These are phyloP conservation scores for Trichoderma sp. DNA, from an alignment of 2,329 filamentous ascomycete genomes.

Conservation along the genomic window DNA sequence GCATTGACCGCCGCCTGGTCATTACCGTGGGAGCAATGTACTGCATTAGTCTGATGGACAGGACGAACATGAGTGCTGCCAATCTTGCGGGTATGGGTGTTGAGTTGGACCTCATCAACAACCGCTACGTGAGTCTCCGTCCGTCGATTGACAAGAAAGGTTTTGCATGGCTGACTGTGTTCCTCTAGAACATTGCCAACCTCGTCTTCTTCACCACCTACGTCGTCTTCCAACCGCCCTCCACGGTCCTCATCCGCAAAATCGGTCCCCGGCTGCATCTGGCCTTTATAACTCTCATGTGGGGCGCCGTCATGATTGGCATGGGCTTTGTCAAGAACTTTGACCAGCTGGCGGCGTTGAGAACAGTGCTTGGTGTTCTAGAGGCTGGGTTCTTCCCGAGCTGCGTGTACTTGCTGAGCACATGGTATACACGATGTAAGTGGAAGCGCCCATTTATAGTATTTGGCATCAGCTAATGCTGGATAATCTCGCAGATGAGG, in stretches of 20 bases:
- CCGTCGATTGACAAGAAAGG: too few relatives aligned
- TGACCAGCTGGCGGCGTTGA: constrained; percentile 55
- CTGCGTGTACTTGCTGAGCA: constrained; percentile 72
- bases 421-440: constrained; percentile 71
- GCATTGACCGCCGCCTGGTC: constrained; percentile 69
- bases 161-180: not conserved
- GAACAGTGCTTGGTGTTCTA: constrained; percentile 64
- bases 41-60: constrained; percentile 76
- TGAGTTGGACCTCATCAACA: constrained; percentile 52
- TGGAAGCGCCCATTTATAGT: not conserved
- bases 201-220: constrained; percentile 77
- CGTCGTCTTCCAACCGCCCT: constrained; percentile 71
- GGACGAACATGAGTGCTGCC: constrained; percentile 75
- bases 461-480: not conserved
- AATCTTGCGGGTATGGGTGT: constrained; percentile 67
- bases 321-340: constrained; percentile 65
- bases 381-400: constrained; percentile 75
- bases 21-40: constrained; percentile 68
- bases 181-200: constrained; percentile 63
- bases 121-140: constrained; percentile 48
- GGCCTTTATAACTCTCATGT: constrained; percentile 57
- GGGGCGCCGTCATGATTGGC: constrained; percentile 66
- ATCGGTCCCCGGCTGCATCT: constrained; percentile 65
- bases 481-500: constrained; percentile 55
- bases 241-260: constrained; percentile 69